Conservation (phyloP, 228 moss, liverwort and hornwort species). For the Sphagnum fallax region DNA sequence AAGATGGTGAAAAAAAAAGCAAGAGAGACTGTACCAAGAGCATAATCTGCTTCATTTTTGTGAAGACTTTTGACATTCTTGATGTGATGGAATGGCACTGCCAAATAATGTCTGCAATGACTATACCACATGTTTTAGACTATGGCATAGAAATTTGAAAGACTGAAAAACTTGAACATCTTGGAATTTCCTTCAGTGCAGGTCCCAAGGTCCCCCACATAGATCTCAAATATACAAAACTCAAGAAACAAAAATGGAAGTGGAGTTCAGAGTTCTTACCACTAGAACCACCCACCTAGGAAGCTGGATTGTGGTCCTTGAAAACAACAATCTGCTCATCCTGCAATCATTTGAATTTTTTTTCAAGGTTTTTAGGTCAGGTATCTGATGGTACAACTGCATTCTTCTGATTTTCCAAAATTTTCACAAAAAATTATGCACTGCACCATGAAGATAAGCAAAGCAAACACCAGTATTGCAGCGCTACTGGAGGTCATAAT, state of each 20-base stretch:
- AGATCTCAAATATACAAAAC: background rate
- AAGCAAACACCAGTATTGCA: background rate
- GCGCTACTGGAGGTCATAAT: background rate
- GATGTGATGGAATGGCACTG: slow-evolving; percentile 63
- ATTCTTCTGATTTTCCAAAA: background rate
- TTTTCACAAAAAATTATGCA: background rate
- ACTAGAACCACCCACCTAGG: slow-evolving; percentile 63
- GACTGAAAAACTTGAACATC: too few species aligned
- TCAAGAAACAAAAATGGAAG: background rate
- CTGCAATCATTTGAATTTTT: slow-evolving; percentile 19
- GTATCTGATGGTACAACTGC: background rate
- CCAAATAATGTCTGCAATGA: slow-evolving; percentile 67
- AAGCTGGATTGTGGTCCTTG: slow-evolving; percentile 67
- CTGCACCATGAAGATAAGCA: background rate
- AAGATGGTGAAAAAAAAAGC: too few species aligned
- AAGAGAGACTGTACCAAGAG: slow-evolving; percentile 27
- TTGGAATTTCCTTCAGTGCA: too few species aligned
- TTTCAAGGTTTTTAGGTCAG: background rate
- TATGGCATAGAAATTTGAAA: too few species aligned
- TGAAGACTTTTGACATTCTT: slow-evolving; percentile 62
- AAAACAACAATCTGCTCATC: slow-evolving; percentile 76
- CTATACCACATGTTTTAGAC: background rate
- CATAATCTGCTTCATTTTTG: slow-evolving; percentile 48
- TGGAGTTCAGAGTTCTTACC: slow-evolving; percentile 18
- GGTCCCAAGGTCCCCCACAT: background rate